phyloP scores from a whole-genome alignment of 352 stramenopile species.

The Globisporangium perplexum region DNA sequence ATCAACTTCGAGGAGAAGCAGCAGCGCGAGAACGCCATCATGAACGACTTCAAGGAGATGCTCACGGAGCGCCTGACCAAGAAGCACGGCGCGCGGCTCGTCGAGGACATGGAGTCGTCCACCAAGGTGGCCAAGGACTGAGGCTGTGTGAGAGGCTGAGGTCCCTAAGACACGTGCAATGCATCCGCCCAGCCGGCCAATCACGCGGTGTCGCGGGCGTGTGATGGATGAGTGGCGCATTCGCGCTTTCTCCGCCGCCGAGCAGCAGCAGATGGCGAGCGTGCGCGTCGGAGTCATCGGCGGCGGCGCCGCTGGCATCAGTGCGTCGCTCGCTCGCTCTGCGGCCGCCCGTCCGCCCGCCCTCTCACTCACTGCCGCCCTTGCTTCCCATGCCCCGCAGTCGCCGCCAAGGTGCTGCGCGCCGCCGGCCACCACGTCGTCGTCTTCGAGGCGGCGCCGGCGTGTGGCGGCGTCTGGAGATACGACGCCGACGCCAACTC shows the following conservation, averaged over 20 bases:
- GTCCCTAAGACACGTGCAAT: too few relatives aligned
- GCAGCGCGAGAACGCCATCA: conserved; percentile 96
- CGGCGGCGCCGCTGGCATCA: conserved; percentile 66
- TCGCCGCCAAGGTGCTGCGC: conserved; percentile 63
- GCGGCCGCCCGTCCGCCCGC: neutral
- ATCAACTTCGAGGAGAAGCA: conserved; percentile 99
- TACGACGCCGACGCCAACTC: conserved; percentile 44
- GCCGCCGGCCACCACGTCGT: conserved; percentile 62
- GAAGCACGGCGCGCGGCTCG: conserved; percentile 81
- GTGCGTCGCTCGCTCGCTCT: conserved; percentile 27
- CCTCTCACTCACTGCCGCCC: neutral
- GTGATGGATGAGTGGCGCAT: neutral
- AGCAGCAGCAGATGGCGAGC: neutral
- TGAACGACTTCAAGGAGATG: conserved; percentile 97
- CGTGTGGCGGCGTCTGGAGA: conserved; percentile 75
- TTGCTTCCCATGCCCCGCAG: conserved; percentile 19
- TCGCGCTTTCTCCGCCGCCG: neutral
- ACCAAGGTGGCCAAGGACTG: conserved; percentile 33
- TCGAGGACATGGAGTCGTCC: conserved; percentile 81
- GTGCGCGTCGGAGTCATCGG: conserved; percentile 63
- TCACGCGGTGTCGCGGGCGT: too few relatives aligned
- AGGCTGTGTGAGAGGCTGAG: too few relatives aligned
- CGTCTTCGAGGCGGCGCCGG: conserved; percentile 61
- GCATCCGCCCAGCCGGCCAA: neutral
- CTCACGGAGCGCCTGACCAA: conserved; percentile 83